Evolutionary conservation across 768 basidiomycete genomes (phyloP).

Genomic region (Melanogaster broomeanus): DNA sequence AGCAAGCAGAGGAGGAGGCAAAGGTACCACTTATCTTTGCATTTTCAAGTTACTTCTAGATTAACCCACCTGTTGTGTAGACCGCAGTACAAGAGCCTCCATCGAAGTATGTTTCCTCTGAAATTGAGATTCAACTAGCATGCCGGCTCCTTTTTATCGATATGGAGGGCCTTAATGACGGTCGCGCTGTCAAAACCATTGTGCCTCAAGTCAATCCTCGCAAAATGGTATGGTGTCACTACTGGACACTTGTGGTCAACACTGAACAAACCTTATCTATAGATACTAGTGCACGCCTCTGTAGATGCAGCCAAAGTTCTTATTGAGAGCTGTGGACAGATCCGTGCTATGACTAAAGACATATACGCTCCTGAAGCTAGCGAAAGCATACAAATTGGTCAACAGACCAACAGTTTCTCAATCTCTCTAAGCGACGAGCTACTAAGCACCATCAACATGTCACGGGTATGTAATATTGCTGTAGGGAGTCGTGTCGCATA

Average conservation of each 20-base stretch:
- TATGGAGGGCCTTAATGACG: conserved; percentile 96
- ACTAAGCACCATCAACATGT: conserved; percentile 77
- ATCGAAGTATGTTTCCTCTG: conserved; percentile 83
- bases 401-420: conserved; percentile 93
- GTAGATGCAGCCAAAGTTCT: conserved; percentile 67
- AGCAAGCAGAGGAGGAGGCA: conserved; percentile 71
- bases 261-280: not conserved
- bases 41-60: not conserved
- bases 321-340: conserved; percentile 77
- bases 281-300: conserved; percentile 91
- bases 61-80: conserved; percentile 38
- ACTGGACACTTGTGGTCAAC: too few species aligned
- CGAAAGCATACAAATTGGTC: conserved; percentile 89
- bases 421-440: conserved; percentile 92
- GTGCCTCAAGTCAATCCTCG: conserved; percentile 95
- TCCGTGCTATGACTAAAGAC: conserved; percentile 90
- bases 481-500: not conserved
- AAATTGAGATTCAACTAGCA: conserved; percentile 75
- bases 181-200: conserved; percentile 94
- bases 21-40: conserved; percentile 50
- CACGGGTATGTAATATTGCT: conserved; percentile 59
- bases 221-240: conserved; percentile 72
- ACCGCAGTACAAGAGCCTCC: conserved; percentile 82
- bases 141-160: conserved; percentile 92
- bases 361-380: conserved; percentile 77